A percentile compares a stretch with the other conserved stretches of the same genome.
Conservation (phyloP, 2,329 filamentous ascomycete genomes). For the Reticulascus tulasneorum region DNA sequence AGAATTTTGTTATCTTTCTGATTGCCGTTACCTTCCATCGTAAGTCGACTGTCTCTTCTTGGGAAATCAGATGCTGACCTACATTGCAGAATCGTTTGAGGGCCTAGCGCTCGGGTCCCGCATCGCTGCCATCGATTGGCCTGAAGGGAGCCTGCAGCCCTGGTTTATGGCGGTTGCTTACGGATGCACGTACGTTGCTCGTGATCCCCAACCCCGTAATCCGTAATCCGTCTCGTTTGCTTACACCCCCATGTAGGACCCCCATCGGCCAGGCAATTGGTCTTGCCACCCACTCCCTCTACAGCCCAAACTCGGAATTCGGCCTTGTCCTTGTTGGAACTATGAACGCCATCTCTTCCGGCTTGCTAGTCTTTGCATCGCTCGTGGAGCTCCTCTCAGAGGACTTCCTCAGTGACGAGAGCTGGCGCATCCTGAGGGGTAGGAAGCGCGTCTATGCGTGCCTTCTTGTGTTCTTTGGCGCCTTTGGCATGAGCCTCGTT, state of each 20-base stretch:
- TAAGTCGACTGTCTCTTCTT: slow-evolving; percentile 32
- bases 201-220: too few species aligned
- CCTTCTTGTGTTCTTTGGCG: slow-evolving; percentile 53
- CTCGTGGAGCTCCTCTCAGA: slow-evolving; percentile 69
- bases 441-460: slow-evolving; percentile 51
- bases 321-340: slow-evolving; percentile 68
- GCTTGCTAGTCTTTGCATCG: slow-evolving; percentile 67
- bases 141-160: slow-evolving; percentile 38
- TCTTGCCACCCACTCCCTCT: slow-evolving; percentile 64
- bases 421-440: slow-evolving; percentile 53
- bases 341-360: slow-evolving; percentile 71
- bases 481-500: slow-evolving; percentile 60
- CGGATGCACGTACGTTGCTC: too few species aligned
- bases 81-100: slow-evolving; percentile 37
- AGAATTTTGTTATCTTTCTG: slow-evolving; percentile 73
- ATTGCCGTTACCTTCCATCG: slow-evolving; percentile 75
- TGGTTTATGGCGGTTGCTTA: slow-evolving; percentile 57
- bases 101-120: slow-evolving; percentile 62
- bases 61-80: too few species aligned
- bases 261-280: slow-evolving; percentile 73
- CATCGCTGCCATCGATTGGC: slow-evolving; percentile 53
- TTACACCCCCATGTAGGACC: too few species aligned
- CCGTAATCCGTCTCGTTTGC: too few species aligned
- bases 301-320: slow-evolving; percentile 61
- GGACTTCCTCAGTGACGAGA: slow-evolving; percentile 65